phyloP scores from a whole-genome alignment of 805 yeast genomes.

The Nakazawaea holstii region DNA sequence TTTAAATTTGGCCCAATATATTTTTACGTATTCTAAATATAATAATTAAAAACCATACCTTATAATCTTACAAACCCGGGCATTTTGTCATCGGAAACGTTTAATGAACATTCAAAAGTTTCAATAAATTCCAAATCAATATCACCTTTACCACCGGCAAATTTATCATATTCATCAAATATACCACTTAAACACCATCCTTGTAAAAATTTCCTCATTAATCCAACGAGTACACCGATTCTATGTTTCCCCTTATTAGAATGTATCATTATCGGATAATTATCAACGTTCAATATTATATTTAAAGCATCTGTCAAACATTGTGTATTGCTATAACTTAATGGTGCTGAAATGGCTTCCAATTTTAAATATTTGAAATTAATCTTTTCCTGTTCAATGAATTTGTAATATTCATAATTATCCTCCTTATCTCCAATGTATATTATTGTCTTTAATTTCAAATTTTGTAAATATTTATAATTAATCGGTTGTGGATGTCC shows the following conservation, averaged over 20 bases:
- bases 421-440: slow-evolving; percentile 76
- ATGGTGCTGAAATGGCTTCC: slow-evolving; percentile 74
- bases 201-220: slow-evolving; percentile 77
- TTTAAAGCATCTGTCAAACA: slow-evolving; percentile 54
- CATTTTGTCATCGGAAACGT: slow-evolving; percentile 37
- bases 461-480: slow-evolving; percentile 67
- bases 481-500: slow-evolving; percentile 93
- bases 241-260: slow-evolving; percentile 98
- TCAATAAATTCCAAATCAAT: slow-evolving; percentile 89
- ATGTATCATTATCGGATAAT: slow-evolving; percentile 85
- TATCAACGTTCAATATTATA: slow-evolving; percentile 53
- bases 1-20: slow-evolving; percentile 1
- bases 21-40: background rate
- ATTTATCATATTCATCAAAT: slow-evolving; percentile 88
- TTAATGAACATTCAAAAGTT: slow-evolving; percentile 61
- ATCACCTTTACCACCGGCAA: slow-evolving; percentile 91
- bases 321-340: slow-evolving; percentile 50
- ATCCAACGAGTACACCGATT: slow-evolving; percentile 89
- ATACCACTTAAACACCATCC: slow-evolving; percentile 94
- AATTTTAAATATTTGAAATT: slow-evolving; percentile 56
- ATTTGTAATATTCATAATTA: slow-evolving; percentile 57
- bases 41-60: background rate
- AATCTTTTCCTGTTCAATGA: slow-evolving; percentile 73
- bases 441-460: slow-evolving; percentile 73
- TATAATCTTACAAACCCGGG: slow-evolving; percentile 60